These are phyloP conservation scores for Zymoseptoria tritici DNA, from an alignment of 2,329 filamentous ascomycete species.

Conservation along the genomic window DNA sequence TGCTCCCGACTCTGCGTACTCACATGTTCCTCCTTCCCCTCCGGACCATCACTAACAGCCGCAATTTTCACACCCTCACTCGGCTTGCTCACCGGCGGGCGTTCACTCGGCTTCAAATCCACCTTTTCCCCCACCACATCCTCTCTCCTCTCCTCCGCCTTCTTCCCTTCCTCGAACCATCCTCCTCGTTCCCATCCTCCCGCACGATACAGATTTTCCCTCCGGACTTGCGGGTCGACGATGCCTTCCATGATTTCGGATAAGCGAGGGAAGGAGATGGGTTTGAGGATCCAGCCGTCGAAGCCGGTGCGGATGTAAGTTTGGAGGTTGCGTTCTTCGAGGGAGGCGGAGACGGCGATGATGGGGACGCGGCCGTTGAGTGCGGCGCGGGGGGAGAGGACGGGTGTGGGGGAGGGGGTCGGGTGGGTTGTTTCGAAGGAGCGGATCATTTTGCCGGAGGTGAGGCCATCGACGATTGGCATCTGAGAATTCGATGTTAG, in stretches of 20 bases:
- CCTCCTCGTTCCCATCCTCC: slow-evolving; percentile 80
- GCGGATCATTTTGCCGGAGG: slow-evolving; percentile 76
- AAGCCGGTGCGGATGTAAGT: slow-evolving; percentile 72
- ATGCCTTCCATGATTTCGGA: slow-evolving; percentile 64
- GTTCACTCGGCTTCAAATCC: slow-evolving; percentile 29
- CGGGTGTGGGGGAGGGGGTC: slow-evolving; percentile 26
- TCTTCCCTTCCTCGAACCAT: slow-evolving; percentile 57
- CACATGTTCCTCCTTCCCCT: slow-evolving; percentile 26
- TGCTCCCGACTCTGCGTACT: slow-evolving; percentile 29
- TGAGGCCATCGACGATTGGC: slow-evolving; percentile 82
- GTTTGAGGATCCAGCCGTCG: slow-evolving; percentile 86
- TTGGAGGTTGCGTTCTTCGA: slow-evolving; percentile 61
- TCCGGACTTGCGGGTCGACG: slow-evolving; percentile 50
- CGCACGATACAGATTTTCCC: slow-evolving; percentile 58
- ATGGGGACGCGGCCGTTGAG: slow-evolving; percentile 65
- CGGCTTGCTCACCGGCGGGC: slow-evolving; percentile 16
- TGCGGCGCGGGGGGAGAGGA: slow-evolving; percentile 52
- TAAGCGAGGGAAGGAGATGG: slow-evolving; percentile 72
- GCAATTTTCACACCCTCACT: slow-evolving; percentile 27
- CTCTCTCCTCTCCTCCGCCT: slow-evolving; percentile 28
- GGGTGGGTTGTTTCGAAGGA: slow-evolving; percentile 55
- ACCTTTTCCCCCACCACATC: slow-evolving; percentile 18
- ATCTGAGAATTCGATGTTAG: slow-evolving; percentile 50
- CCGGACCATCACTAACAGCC: slow-evolving; percentile 27
- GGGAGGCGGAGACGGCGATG: slow-evolving; percentile 78